Percentiles rank a stretch among this genome's conserved stretches.
These are phyloP conservation scores for Trichosporon coremiiforme DNA, from an alignment of 1,284 basidiomycete genomes.

Conservation along the genomic window DNA sequence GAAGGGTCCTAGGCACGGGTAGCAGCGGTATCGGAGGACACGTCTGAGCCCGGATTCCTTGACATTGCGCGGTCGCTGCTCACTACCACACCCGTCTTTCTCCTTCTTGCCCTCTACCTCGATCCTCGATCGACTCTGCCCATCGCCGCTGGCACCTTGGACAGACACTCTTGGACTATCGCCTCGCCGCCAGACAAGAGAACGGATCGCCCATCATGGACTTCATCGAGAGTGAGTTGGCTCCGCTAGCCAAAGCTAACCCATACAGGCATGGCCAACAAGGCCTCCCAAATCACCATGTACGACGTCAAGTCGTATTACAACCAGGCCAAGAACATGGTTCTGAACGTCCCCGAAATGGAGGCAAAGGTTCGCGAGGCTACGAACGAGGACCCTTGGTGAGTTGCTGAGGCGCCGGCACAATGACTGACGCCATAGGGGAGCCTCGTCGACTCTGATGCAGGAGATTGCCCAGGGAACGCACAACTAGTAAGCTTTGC, in stretches of 20 bases:
- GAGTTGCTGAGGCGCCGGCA: constrained; percentile 38
- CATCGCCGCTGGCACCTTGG: not conserved
- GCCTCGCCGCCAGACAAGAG: not conserved
- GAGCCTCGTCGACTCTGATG: constrained; percentile 97
- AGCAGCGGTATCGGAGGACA: constrained; percentile 17
- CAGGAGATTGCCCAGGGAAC: constrained; percentile 78
- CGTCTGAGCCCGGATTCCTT: constrained; percentile 14
- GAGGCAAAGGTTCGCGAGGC: constrained; percentile 97
- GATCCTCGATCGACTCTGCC: not conserved
- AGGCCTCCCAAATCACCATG: constrained; percentile 60
- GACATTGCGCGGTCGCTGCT: constrained; percentile 15
- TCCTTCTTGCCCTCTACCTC: not conserved
- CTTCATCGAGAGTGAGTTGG: constrained; percentile 24
- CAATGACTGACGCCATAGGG: constrained; percentile 62
- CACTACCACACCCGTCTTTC: constrained; percentile 2
- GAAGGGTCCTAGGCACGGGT: constrained; percentile 6
- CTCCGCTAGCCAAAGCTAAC: not conserved
- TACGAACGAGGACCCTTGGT: constrained; percentile 98
- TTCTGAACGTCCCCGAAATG: constrained; percentile 85
- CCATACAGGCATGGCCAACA: constrained; percentile 52
- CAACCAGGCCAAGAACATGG: constrained; percentile 72
- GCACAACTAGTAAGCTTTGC: constrained; percentile 43
- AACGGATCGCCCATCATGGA: constrained; percentile 27
- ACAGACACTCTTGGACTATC: not conserved
- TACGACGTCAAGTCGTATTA: constrained; percentile 95